Base-by-base conservation (phyloP, 805 yeast species). In the Monosporozyma aerobia region DNA sequence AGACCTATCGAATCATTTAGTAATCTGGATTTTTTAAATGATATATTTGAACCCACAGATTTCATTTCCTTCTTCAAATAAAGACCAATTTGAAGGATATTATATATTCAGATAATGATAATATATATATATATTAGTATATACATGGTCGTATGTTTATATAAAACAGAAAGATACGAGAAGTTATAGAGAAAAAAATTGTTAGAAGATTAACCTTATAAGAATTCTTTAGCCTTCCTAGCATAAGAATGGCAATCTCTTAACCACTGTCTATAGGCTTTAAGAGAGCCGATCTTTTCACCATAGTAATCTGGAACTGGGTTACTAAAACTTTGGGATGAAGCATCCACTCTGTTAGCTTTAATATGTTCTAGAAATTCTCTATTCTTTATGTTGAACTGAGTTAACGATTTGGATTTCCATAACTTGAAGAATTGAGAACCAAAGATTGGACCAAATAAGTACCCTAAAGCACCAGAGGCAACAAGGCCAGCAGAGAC, bases 271-370 rank as follows among this genome's bases (percentile, higher is more conserved):
- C 90, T 86, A 72, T 94, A 94, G 58, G 82, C 90, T 60, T 80
- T 80, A 64, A 92, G 71, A 51, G 95, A 85, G 51, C 89, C 88
- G 56, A 94, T 90, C 70, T 87, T 87, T 72, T 94, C 99, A 43
- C 99, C 99, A 67, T 94, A 94, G 72, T 90, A 94, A 70, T 94
- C 99, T n/a, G 97, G 97, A 47, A 94, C 95, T 13, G 98, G 98
- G 70, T 92, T 94, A 52, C 87, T 78, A 71, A 90, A 85, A 63
- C 90, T 81, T 72, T 90, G 97, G 53, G 86, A 81, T 19, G 90
- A 79, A 22, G 99, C 96, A 72, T 94, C 96, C 32, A 90, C 97
- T 63, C 99, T 78, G 70, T 89, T 85, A 53, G 75, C 75, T 60
- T 79, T 80, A 57, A 94, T 78, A 64, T 81, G 92, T 58, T 78